Evolutionary conservation across 192 early-diverging fungal species (phyloP).

Genomic region (Linnemannia schmuckeri): DNA sequence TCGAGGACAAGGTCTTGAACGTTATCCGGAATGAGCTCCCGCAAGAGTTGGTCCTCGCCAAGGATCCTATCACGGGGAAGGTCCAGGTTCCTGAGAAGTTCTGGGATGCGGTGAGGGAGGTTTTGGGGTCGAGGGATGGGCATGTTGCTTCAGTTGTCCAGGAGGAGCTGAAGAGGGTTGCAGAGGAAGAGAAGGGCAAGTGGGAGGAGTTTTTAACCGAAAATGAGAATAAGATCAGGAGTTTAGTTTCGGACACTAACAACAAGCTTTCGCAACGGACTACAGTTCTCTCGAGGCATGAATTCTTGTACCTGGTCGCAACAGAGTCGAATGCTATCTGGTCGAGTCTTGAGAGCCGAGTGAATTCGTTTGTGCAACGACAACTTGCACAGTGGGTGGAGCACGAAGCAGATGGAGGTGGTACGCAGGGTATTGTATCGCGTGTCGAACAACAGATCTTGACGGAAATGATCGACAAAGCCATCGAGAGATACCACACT

Average conservation of each 20-base stretch:
- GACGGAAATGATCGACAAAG: slow-evolving; percentile 64
- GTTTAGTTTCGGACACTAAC: neutral
- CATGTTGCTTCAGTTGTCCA: neutral
- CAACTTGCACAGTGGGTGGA: neutral
- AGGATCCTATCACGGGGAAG: neutral
- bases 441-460: slow-evolving; percentile 26
- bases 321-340: slow-evolving; percentile 10
- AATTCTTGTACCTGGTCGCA: slow-evolving; percentile 10
- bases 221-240: neutral
- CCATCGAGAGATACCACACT: slow-evolving; percentile 56
- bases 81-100: neutral
- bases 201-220: slow-evolving; percentile 20
- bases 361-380: neutral
- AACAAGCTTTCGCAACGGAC: neutral
- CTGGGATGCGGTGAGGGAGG: neutral
- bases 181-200: neutral
- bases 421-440: neutral
- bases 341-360: neutral
- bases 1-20: neutral
- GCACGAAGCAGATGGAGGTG: neutral
- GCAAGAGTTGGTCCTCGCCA: neutral
- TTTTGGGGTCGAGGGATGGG: neutral
- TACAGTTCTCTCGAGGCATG: neutral
- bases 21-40: neutral
- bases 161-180: neutral